Conservation (phyloP, 2,329 filamentous ascomycete species). For the Sporothrix luriei region DNA sequence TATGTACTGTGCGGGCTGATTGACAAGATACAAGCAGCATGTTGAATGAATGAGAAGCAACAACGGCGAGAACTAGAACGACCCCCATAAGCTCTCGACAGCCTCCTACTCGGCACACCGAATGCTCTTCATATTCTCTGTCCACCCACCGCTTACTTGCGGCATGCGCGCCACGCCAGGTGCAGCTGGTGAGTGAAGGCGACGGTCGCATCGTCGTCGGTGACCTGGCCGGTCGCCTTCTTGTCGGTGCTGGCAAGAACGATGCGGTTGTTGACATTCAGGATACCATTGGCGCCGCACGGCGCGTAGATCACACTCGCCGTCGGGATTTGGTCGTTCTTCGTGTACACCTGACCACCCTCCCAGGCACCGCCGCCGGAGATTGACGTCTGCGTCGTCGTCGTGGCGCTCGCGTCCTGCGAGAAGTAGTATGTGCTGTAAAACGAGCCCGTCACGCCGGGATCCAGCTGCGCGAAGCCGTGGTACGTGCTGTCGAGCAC, state of each 20-base stretch:
- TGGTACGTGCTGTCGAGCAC: constrained; percentile 54
- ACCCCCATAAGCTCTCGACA: not conserved
- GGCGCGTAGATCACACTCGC: constrained; percentile 51
- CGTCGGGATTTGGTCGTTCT: constrained; percentile 50
- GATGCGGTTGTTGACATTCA: constrained; percentile 54
- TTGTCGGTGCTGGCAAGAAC: constrained; percentile 46
- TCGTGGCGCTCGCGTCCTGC: constrained; percentile 50
- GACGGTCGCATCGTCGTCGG: constrained; percentile 51
- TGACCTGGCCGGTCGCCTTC: constrained; percentile 47
- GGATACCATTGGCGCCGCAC: constrained; percentile 50
- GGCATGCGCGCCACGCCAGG: constrained; percentile 45
- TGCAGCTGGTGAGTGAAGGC: constrained; percentile 51
- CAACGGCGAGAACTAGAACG: not conserved
- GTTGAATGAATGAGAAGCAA: constrained; percentile 2
- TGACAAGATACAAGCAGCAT: constrained; percentile 11
- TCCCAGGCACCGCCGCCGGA: constrained; percentile 48
- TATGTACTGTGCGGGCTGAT: constrained; percentile 7
- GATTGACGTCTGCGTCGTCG: constrained; percentile 50
- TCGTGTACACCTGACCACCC: constrained; percentile 51
- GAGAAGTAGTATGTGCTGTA: constrained; percentile 54
- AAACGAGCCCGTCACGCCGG: constrained; percentile 50
- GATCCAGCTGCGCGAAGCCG: constrained; percentile 52
- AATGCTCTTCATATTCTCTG: not conserved
- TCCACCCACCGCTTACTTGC: constrained; percentile 32
- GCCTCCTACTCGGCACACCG: not conserved